These are phyloP conservation scores for Petunia hybrid DNA, from an alignment of 305 asterid genomes.

Conservation along the genomic window DNA sequence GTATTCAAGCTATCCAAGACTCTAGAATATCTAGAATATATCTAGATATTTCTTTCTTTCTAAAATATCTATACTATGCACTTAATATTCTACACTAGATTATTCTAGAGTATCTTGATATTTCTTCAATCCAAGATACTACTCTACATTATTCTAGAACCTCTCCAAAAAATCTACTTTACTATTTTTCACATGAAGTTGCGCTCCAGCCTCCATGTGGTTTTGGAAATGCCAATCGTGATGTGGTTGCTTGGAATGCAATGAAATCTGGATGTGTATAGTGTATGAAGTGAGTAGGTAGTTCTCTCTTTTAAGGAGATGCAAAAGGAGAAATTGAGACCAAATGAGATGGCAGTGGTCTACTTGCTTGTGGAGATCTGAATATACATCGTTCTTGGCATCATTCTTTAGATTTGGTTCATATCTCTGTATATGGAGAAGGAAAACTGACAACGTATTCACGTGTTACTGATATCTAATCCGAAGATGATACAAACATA, in stretches of 20 bases:
- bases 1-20: no score
- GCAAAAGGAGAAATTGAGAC: conserved; percentile 44
- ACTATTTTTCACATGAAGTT: no score
- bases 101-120: no score
- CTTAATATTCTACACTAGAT: no score
- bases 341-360: conserved; percentile 41
- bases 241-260: conserved; percentile 48
- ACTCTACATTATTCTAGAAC: no score
- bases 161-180: no score
- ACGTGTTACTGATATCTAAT: conserved; percentile 31
- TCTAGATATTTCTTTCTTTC: no score
- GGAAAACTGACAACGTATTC: conserved; percentile 34
- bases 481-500: no score
- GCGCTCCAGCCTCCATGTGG: conserved; percentile 34
- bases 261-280: conserved; percentile 44
- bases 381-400: conserved; percentile 14
- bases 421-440: conserved; percentile 43
- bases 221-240: conserved; percentile 32
- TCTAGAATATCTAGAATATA: no score
- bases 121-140: no score
- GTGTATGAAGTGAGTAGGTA: conserved; percentile 34
- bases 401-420: conserved; percentile 45
- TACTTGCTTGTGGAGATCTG: conserved; percentile 34
- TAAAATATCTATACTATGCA: no score
- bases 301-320: conserved; percentile 37